phyloP scores from a whole-genome alignment of 2,329 filamentous ascomycete species.

The Aspergillus quadricinctus region DNA sequence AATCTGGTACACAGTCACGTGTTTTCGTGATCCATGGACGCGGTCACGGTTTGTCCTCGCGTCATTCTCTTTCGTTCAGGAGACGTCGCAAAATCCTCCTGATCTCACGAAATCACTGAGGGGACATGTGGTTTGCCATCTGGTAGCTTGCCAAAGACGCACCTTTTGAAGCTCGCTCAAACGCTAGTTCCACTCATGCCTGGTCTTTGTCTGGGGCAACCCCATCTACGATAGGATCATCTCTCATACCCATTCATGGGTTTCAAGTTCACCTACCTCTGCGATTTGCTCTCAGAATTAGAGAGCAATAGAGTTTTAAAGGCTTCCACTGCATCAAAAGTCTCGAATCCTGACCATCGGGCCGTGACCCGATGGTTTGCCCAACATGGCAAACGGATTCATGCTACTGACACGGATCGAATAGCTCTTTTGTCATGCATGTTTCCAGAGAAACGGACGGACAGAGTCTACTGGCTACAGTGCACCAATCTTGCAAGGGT shows the following conservation, averaged over 20 bases:
- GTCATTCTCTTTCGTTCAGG: background rate
- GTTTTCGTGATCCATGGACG: constrained; percentile 31
- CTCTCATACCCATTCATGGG: constrained; percentile 28
- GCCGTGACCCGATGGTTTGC: constrained; percentile 65
- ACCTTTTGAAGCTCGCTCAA: background rate
- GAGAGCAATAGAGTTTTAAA: constrained; percentile 47
- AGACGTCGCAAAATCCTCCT: background rate
- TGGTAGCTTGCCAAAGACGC: background rate
- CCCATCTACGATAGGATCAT: background rate
- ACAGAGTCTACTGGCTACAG: constrained; percentile 72
- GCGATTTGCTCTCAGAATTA: constrained; percentile 67
- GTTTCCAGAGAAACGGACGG: constrained; percentile 69
- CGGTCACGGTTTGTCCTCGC: constrained; percentile 10
- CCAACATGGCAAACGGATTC: constrained; percentile 55
- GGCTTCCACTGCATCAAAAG: constrained; percentile 25
- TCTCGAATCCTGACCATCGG: constrained; percentile 35
- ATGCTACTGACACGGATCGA: constrained; percentile 53
- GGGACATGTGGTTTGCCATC: background rate
- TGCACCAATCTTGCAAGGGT: constrained; percentile 58
- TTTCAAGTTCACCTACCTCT: constrained; percentile 63
- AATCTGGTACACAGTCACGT: constrained; percentile 21
- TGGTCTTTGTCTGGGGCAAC: background rate
- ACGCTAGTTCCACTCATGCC: background rate
- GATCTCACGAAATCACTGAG: background rate
- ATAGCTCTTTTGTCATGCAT: constrained; percentile 69